A percentile compares a stretch with the other conserved stretches of the same genome.
phyloP scores from a whole-genome alignment of 208 protist species.

The Phytomonas sp. region DNA sequence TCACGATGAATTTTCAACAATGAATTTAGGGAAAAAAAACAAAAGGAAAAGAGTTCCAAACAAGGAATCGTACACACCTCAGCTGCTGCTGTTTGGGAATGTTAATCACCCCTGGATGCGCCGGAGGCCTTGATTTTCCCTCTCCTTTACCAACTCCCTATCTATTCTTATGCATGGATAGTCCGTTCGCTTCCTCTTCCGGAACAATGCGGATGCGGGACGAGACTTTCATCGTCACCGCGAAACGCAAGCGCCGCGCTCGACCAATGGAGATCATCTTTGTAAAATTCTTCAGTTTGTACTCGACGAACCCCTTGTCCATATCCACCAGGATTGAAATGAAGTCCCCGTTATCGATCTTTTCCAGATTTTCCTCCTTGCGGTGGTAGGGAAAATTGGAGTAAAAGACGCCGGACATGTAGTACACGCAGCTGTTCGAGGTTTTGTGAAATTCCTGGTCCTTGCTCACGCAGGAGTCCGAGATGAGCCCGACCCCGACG shows the following conservation, averaged over 20 bases:
- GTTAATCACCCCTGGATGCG: neutral
- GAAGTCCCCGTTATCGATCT: conserved; percentile 61
- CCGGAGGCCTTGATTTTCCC: neutral
- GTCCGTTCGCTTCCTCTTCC: conserved; percentile 32
- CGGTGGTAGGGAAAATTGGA: conserved; percentile 82
- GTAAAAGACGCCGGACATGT: conserved; percentile 91
- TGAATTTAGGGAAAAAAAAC: neutral
- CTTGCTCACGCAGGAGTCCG: conserved; percentile 57
- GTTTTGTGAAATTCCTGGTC: conserved; percentile 88
- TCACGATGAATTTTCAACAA: neutral
- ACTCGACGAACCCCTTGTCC: conserved; percentile 74
- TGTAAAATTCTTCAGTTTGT: conserved; percentile 54
- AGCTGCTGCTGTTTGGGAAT: no score
- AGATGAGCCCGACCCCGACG: conserved; percentile 84
- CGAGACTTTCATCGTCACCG: conserved; percentile 72
- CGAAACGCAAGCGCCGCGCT: conserved; percentile 66
- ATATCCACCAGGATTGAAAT: conserved; percentile 76
- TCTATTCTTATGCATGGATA: conserved; percentile 3
- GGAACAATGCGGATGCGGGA: conserved; percentile 71
- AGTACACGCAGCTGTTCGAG: conserved; percentile 83
- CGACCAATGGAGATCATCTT: conserved; percentile 73
- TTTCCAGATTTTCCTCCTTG: conserved; percentile 81
- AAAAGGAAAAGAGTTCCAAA: neutral
- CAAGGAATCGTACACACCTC: neutral
- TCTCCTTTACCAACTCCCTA: neutral